phyloP scores from a whole-genome alignment of 441 rosid genomes.

The Macaranga tanarius region DNA sequence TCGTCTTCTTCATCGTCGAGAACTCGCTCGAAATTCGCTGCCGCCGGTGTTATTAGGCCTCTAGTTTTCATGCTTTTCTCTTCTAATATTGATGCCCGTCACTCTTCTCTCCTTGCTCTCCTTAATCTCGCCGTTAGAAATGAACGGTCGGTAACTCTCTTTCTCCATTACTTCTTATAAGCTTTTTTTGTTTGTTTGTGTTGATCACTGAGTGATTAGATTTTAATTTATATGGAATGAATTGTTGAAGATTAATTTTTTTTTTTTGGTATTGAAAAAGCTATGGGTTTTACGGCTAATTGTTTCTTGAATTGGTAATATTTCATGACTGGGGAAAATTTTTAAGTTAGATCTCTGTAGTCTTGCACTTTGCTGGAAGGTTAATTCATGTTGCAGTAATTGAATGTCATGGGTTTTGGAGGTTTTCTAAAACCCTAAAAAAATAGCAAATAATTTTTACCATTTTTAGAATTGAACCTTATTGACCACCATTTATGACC shows the following conservation, averaged over 20 bases:
- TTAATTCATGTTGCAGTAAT: too few species aligned
- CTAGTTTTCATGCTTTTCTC: slow-evolving; percentile 62
- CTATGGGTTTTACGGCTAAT: too few species aligned
- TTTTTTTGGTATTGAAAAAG: not conserved
- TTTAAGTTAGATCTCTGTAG: too few species aligned
- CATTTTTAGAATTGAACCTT: too few species aligned
- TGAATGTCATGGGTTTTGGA: too few species aligned
- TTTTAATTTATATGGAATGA: not conserved
- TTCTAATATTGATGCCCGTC: slow-evolving; percentile 53
- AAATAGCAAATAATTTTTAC: too few species aligned
- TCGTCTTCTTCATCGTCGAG: slow-evolving; percentile 54
- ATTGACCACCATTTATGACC: too few species aligned
- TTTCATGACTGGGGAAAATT: not conserved
- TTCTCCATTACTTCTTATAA: not conserved
- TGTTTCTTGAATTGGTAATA: not conserved
- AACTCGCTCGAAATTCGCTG: slow-evolving; percentile 62
- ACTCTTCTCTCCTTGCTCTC: slow-evolving; percentile 74
- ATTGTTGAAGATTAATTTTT: too few species aligned
- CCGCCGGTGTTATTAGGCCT: slow-evolving; percentile 70
- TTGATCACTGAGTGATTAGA: too few species aligned
- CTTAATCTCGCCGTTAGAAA: slow-evolving; percentile 75
- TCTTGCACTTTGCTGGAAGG: too few species aligned
- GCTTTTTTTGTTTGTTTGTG: not conserved
- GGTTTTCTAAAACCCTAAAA: too few species aligned
- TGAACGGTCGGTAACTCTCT: slow-evolving; percentile 48